A percentile compares a stretch with the other conserved stretches of the same genome.
These are phyloP conservation scores for Chalciporus pseudorubinellus DNA, from an alignment of 768 basidiomycete genomes.

Conservation along the genomic window DNA sequence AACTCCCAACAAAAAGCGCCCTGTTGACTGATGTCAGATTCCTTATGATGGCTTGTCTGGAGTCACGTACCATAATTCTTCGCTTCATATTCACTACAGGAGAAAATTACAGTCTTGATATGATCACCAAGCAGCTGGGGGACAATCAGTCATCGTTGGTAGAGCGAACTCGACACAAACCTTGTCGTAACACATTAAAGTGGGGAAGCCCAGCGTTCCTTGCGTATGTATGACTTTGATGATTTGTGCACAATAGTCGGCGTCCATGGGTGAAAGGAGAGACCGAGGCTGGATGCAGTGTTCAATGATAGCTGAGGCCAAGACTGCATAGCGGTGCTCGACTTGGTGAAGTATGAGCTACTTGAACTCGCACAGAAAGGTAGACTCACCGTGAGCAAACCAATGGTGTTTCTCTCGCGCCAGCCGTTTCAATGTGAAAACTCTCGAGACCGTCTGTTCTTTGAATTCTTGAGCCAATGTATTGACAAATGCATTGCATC, in stretches of 20 bases:
- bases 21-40: conserved; percentile 37
- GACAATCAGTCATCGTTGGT: conserved; percentile 2
- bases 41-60: background rate
- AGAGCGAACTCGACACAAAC: conserved; percentile 36
- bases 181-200: conserved; percentile 80
- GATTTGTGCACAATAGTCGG: conserved; percentile 89
- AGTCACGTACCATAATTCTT: conserved; percentile 77
- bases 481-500: conserved; percentile 59
- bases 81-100: conserved; percentile 95
- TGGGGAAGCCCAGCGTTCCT: conserved; percentile 89
- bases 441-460: conserved; percentile 68
- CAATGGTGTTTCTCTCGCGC: conserved; percentile 77
- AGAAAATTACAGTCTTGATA: conserved; percentile 81
- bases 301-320: conserved; percentile 71
- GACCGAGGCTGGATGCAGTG: conserved; percentile 92
- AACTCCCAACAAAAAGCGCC: conserved; percentile 82
- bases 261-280: conserved; percentile 94
- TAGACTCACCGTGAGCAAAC: conserved; percentile 62
- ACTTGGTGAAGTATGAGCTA: conserved; percentile 20
- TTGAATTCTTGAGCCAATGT: conserved; percentile 68
- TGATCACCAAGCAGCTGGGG: conserved; percentile 78
- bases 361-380: background rate
- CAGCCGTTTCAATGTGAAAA: conserved; percentile 74
- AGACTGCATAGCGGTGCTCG: conserved; percentile 39
- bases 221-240: conserved; percentile 83